A percentile compares a stretch with the other conserved stretches of the same genome.
Conservation (phyloP, 2,329 filamentous ascomycete genomes). For the Aspergillus proliferans region DNA sequence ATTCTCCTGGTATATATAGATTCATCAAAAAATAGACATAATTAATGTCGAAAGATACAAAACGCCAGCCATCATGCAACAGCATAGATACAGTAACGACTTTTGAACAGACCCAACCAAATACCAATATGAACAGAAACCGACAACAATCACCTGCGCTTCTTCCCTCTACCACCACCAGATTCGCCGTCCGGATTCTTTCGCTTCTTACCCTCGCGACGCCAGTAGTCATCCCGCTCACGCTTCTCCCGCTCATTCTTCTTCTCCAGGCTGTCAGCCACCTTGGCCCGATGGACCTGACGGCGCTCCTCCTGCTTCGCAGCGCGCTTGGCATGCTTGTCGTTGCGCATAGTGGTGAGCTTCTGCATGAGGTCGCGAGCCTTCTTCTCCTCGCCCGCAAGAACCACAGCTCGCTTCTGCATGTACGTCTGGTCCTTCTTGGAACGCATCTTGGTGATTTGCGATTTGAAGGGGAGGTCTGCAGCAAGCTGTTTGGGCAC, state of each 20-base stretch:
- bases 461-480: constrained; percentile 83
- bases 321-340: constrained; percentile 76
- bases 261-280: constrained; percentile 77
- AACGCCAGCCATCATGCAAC: constrained; percentile 20
- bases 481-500: constrained; percentile 55
- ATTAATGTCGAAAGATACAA: not conserved
- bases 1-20: not conserved
- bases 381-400: constrained; percentile 79
- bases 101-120: constrained; percentile 13
- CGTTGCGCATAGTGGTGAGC: constrained; percentile 81
- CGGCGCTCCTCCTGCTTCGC: constrained; percentile 85
- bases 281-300: constrained; percentile 72
- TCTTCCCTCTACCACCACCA: constrained; percentile 45
- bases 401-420: constrained; percentile 89
- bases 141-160: constrained; percentile 31
- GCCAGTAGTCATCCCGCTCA: constrained; percentile 90
- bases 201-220: constrained; percentile 77
- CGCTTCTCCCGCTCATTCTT: constrained; percentile 79
- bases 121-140: constrained; percentile 8
- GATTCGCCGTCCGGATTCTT: constrained; percentile 51
- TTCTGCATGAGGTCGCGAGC: constrained; percentile 87
- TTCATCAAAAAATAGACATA: not conserved
- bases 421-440: constrained; percentile 80
- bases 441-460: constrained; percentile 74
- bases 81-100: constrained; percentile 12